Conservation (phyloP, 1,284 basidiomycete genomes). For the Cryptococcus sp. region DNA sequence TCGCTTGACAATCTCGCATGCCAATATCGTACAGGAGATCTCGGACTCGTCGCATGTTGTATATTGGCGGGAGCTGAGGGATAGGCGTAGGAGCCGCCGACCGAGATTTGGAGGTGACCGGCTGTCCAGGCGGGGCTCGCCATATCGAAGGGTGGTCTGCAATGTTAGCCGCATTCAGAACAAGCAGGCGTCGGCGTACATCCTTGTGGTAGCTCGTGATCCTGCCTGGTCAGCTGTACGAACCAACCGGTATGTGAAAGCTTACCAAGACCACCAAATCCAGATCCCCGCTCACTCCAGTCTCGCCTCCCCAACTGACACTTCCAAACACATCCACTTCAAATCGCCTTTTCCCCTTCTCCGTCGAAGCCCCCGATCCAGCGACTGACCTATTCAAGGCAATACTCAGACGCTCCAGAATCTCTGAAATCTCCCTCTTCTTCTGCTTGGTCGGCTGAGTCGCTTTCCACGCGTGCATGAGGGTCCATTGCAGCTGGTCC, state of each 20-base stretch:
- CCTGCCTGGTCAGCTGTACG: constrained; percentile 19
- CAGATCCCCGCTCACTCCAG: constrained; percentile 35
- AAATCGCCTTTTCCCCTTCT: constrained; percentile 16
- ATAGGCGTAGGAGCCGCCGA: constrained; percentile 3
- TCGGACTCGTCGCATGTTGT: constrained; percentile 30
- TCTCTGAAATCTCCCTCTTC: constrained; percentile 6
- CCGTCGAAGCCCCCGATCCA: not conserved
- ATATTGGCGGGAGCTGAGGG: constrained; percentile 21
- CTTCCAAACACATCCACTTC: constrained; percentile 47
- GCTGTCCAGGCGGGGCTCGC: constrained; percentile 7
- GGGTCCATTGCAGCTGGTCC: constrained; percentile 16
- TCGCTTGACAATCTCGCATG: constrained; percentile 17
- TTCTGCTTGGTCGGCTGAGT: constrained; percentile 18
- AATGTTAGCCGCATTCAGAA: not conserved
- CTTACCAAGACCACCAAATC: constrained; percentile 41
- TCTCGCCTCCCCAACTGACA: constrained; percentile 45
- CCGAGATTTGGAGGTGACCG: not conserved
- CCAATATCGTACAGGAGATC: constrained; percentile 15
- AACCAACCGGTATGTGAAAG: not conserved
- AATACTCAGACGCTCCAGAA: constrained; percentile 16
- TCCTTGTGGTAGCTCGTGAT: constrained; percentile 28
- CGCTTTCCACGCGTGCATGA: constrained; percentile 20
- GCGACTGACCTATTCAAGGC: constrained; percentile 3
- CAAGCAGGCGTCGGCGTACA: constrained; percentile 20
- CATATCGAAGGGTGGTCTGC: constrained; percentile 13